Evolutionary conservation across 176 grass and related monocot genomes (phyloP), one percentile per base, ranked within the genome.

Genomic region (Urochloa ruziziensis): DNA sequence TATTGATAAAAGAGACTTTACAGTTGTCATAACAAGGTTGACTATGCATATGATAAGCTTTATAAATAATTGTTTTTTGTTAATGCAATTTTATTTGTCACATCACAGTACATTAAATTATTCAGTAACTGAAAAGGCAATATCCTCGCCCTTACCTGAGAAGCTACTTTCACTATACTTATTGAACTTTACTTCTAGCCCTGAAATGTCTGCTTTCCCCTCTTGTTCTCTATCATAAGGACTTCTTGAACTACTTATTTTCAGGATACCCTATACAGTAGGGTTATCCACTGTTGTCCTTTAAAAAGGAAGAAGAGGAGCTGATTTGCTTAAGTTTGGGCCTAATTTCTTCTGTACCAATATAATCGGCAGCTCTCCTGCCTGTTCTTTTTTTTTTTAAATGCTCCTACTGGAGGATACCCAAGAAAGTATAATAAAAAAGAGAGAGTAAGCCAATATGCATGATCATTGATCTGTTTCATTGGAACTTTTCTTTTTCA

Each of bases 401-500:
- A n/a, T n/a, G n/a, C n/a, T n/a, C n/a, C n/a, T n/a, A n/a, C 52
- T 56, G 39, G 64, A 37, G 7, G 19, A 7, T n/a, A 54, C 33
- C 9, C 42, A 18, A 35, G 10, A 49, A 35, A 74, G 19, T 74
- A 35, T 4, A 18, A 53, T 74, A 74, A 32, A 68, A 70, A 47
- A 37, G 48, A n/a, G 6, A 57, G 43, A 39, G 16, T 17, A 17
- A 75, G 33, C 11, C 6, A 39, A 25, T 12, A 25, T 75, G 51
- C 12, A 75, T 57, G 10, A 53, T 2, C 29, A 74, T 48, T n/a
- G 21, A 60, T 51, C 21, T 44, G 10, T 53, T 72, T 68, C 35
- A 56, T 77, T 58, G 8, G 52, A 89, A 67, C 27, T 57, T 78
- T 69, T 82, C 52, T 10, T 25, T 25, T 76, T 82, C 62, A 58